Evolutionary conservation across 1,139 yeast species (phyloP), one percentile per base, ranked within the genome.

Genomic region (Debaryomycetaceae sp.): DNA sequence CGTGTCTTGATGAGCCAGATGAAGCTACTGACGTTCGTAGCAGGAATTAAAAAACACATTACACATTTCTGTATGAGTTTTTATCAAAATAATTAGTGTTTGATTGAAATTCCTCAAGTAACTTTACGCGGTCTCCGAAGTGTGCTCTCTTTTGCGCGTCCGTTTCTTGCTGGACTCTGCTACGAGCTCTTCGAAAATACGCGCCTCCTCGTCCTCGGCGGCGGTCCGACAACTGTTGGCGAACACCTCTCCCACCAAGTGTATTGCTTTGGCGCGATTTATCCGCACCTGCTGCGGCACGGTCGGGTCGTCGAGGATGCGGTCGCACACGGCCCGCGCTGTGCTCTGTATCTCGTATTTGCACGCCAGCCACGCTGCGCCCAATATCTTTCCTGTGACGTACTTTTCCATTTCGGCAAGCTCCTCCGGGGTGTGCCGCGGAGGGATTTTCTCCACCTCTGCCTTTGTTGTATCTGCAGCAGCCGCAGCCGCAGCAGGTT

Each of bases 281-380:
- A 74, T 47, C 30, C 90, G 67, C 37, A 72, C 74, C 4, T 55
- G 53, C 25, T 70, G 48, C 2, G 73, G 57, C 4, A 74, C 81
- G 1, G 62, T 58, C 29, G 63, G 55, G 47, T 80, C 83, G 40
- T 79, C 79, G 30, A 90, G 60, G 4, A 86, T 77, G 27, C 55
- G 58, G 47, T 86, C 95, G 51, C 95, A 87, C 12, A 87, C 96
- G 15, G 74, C 83, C 34, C 96, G 62, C 22, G 85, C 64, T 1
- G 94, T 83, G n/a, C 90, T 72, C 47, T 82, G 90, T 33, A 87
- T 81, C 52, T 87, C 98, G 51, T 77, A 78, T 43, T 76, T 77
- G 15, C 95, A 82, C 1, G 96, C 97, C 28, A 80, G 78, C 98
- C 98, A 87, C 7, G 96, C 95, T 1, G 96, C 96, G 4, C 92